Base-by-base conservation (phyloP, 768 basidiomycete genomes). In the Cubamyces lactineus region DNA sequence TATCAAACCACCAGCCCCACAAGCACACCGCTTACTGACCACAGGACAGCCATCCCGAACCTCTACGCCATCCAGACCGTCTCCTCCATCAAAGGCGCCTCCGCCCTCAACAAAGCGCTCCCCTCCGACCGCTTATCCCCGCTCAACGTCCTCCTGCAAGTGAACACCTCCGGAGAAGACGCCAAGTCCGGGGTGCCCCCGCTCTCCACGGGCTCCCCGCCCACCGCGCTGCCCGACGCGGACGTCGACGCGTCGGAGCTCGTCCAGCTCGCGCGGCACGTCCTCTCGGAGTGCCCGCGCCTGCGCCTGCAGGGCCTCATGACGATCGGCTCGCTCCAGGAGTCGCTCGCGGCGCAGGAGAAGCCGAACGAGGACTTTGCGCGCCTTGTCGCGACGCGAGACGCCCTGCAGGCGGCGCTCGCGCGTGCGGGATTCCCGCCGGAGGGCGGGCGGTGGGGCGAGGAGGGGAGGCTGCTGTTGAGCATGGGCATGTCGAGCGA, bases 401-500 rank as follows among this genome's bases (percentile, higher is more conserved):
- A 86, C 63, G 62, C 79, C 13, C 74, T 97, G 57, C 76, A 84
- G 58, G 73, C 66, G 1, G 75, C 78, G 38, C 75, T 93, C 58
- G 62, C 64, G 12, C 61, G 51, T 21, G 69, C 63, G 17, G 66
- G 70, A 39, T 65, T 65, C 47, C 55, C 56, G 59, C 51, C 43
- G 48, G 69, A 68, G 53, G 62, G 40, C 34, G 73, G 68, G 49
- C 59, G 53, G 43, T 69, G 67, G 64, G 88, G 87, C 13, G 63
- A 79, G 24, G 79, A 79, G 24, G 84, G 85, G 15, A 73, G 71
- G 62, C 71, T 94, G 54, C 26, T 88, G 67, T 70, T 94, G 72
- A 94, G 92, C 60, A 98, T 97, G 95, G 96, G 96, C 7, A 98
- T 98, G 96, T 96, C 94, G 53, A 89, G 87, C 64, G 96, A 98